Conservation (phyloP, 1,284 basidiomycete species). For the Apiotrichum gracile region DNA sequence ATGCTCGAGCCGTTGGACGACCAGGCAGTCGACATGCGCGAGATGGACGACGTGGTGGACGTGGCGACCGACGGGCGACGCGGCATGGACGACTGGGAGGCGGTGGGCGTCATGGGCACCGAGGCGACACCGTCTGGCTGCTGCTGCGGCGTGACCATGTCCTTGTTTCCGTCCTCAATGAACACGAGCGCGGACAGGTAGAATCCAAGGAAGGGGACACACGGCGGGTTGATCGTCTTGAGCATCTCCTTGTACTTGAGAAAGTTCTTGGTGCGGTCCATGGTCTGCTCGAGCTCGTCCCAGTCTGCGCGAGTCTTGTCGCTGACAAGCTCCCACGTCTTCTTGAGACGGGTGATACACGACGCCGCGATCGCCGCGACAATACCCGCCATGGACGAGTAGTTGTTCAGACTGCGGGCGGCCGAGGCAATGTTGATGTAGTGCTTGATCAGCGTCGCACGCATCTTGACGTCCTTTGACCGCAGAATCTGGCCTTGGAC, state of each 20-base stretch:
- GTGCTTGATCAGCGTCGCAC: conserved; percentile 76
- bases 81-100: not conserved
- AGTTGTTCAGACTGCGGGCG: conserved; percentile 80
- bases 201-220: conserved; percentile 96
- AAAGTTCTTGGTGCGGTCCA: conserved; percentile 89
- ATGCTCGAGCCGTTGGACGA: conserved; percentile 3
- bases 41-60: conserved; percentile 3
- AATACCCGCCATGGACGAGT: conserved; percentile 94
- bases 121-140: not conserved
- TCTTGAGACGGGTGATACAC: conserved; percentile 81
- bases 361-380: conserved; percentile 90
- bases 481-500: conserved; percentile 76
- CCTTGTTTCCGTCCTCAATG: conserved; percentile 96
- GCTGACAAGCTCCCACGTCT: conserved; percentile 64
- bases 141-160: conserved; percentile 56
- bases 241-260: conserved; percentile 82
- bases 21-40: not conserved
- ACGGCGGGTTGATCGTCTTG: conserved; percentile 80
- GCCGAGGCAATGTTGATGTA: conserved; percentile 87
- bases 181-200: conserved; percentile 94
- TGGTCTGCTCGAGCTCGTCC: conserved; percentile 68
- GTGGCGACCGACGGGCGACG: not conserved
- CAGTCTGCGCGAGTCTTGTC: conserved; percentile 48
- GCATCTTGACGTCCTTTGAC: conserved; percentile 74
- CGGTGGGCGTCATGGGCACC: conserved; percentile 13